Conservation (phyloP, 371 early-diverging fungal species). For the Mortierella polycephala region DNA sequence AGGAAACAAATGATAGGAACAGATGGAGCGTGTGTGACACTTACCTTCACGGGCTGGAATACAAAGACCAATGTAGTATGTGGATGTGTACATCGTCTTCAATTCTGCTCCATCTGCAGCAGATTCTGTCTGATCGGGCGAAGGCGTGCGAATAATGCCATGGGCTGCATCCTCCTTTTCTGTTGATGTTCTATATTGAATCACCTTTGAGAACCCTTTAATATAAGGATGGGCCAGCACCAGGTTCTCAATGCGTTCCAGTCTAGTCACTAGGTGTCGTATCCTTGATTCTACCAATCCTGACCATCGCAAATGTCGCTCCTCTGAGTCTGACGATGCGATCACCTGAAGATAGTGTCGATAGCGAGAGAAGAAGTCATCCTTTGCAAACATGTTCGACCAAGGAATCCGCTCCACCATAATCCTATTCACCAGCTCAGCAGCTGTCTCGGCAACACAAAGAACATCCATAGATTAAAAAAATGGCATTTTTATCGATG, state of each 20-base stretch:
- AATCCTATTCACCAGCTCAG: constrained; percentile 77
- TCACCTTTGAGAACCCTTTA: constrained; percentile 83
- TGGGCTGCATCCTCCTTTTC: constrained; percentile 74
- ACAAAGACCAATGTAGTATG: constrained; percentile 90
- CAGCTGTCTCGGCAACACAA: constrained; percentile 52
- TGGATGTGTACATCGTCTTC: constrained; percentile 73
- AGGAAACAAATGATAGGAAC: background rate
- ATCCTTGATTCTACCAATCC: constrained; percentile 96
- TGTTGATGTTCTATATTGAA: constrained; percentile 69
- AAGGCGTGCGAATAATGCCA: constrained; percentile 62
- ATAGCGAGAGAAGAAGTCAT: constrained; percentile 93
- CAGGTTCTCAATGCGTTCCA: constrained; percentile 88
- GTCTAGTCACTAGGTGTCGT: constrained; percentile 88
- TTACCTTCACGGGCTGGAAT: constrained; percentile 68
- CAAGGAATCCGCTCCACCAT: constrained; percentile 75
- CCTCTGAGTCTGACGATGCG: constrained; percentile 78
- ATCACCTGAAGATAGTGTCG: constrained; percentile 94
- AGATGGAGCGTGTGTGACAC: background rate
- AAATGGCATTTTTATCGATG: background rate
- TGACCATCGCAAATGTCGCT: constrained; percentile 83
- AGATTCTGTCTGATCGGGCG: constrained; percentile 29
- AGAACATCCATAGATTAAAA: background rate
- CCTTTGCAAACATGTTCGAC: constrained; percentile 84
- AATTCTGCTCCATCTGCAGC: constrained; percentile 55
- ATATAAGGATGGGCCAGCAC: constrained; percentile 91